phyloP scores from a whole-genome alignment of 495 filamentous ascomycete genomes.

The Talaromyces thailandensis region DNA sequence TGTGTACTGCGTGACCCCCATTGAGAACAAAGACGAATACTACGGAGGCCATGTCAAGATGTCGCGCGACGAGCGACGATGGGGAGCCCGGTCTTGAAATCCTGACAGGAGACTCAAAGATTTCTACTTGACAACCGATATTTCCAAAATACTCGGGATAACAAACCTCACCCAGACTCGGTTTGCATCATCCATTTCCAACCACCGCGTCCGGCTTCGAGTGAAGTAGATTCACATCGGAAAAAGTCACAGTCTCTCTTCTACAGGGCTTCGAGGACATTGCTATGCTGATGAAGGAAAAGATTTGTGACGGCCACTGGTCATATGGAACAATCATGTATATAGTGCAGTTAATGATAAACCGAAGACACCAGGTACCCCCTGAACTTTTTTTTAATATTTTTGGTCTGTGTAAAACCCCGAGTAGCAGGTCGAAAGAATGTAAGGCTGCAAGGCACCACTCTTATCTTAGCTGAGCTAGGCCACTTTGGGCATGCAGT shows the following conservation, averaged over 20 bases:
- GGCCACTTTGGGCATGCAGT: not conserved
- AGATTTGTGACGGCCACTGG: not conserved
- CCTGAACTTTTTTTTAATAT: not conserved
- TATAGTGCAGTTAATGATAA: constrained; percentile 6
- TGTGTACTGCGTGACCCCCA: constrained; percentile 42
- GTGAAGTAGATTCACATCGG: constrained; percentile 6
- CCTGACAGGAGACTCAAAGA: not conserved
- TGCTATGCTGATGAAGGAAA: constrained; percentile 3
- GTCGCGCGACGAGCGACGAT: constrained; percentile 40
- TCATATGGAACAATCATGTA: not conserved
- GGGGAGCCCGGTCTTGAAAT: constrained; percentile 15
- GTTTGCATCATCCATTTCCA: not conserved
- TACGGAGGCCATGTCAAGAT: constrained; percentile 43
- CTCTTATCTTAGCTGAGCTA: too few relatives aligned
- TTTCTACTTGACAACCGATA: not conserved
- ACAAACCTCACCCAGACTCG: not conserved
- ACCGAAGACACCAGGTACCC: not conserved
- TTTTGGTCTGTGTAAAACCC: not conserved
- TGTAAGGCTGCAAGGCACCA: too few relatives aligned
- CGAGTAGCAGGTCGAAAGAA: not conserved
- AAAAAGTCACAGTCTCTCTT: constrained; percentile 1
- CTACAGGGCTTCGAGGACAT: not conserved
- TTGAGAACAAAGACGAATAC: constrained; percentile 44
- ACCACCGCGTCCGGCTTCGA: constrained; percentile 6
- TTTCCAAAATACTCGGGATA: not conserved